phyloP scores from a whole-genome alignment of 2,329 filamentous ascomycete genomes.

The Botrytis fabae region DNA sequence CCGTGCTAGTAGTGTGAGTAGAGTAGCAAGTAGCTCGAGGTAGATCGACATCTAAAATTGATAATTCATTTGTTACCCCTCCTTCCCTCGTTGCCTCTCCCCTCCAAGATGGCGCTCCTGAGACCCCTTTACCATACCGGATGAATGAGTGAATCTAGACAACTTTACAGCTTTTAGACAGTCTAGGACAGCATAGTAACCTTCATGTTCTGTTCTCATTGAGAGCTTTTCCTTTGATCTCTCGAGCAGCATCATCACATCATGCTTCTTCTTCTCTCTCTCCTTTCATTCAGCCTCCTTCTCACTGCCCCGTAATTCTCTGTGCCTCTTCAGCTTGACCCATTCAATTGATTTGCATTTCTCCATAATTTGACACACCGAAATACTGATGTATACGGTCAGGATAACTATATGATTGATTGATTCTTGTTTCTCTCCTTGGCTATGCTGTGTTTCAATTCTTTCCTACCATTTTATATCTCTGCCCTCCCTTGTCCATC shows the following conservation, averaged over 20 bases:
- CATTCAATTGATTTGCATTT: neutral
- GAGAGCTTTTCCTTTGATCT: no score
- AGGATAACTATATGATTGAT: neutral
- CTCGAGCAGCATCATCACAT: no score
- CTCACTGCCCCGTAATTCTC: no score
- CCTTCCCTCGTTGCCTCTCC: neutral
- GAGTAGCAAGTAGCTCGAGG: no score
- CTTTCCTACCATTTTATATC: neutral
- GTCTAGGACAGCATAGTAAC: neutral
- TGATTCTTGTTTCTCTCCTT: neutral
- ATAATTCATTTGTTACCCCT: neutral
- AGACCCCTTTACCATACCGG: neutral
- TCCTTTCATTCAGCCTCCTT: no score
- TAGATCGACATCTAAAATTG: no score
- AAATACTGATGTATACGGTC: neutral
- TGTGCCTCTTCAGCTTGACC: no score
- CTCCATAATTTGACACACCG: neutral
- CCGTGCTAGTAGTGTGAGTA: no score
- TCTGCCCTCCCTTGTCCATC: neutral
- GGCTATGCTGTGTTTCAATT: neutral
- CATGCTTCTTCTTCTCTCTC: no score
- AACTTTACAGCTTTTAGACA: neutral
- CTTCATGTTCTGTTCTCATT: no score
- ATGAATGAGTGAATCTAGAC: neutral
- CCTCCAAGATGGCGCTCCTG: neutral